Conservation (phyloP, 2,329 filamentous ascomycete species). For the Aaosphaeria arxii region DNA sequence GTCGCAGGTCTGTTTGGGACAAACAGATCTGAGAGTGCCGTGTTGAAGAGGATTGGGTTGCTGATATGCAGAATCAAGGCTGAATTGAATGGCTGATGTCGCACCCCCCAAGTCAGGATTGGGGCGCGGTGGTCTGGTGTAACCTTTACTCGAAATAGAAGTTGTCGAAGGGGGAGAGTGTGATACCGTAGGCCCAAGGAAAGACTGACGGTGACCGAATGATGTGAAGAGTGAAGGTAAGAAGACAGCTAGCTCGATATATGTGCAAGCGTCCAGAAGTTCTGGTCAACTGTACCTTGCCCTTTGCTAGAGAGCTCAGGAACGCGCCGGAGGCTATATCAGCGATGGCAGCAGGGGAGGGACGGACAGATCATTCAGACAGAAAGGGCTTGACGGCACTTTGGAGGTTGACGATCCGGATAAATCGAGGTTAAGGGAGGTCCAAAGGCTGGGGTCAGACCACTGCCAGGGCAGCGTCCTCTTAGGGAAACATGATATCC, state of each 20-base stretch:
- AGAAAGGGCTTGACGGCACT: constrained; percentile 38
- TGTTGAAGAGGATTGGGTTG: constrained; percentile 21
- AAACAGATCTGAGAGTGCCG: constrained; percentile 16
- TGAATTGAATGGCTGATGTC: constrained; percentile 35
- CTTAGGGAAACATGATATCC: constrained; percentile 38
- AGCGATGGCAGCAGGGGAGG: constrained; percentile 31
- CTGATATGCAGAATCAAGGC: constrained; percentile 31
- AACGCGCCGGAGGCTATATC: constrained; percentile 36
- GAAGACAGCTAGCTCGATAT: constrained; percentile 26
- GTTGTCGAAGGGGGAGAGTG: constrained; percentile 21
- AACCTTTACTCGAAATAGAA: constrained; percentile 35
- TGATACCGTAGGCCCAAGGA: constrained; percentile 20
- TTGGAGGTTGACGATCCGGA: constrained; percentile 38
- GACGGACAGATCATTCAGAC: constrained; percentile 38
- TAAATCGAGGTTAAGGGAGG: constrained; percentile 39
- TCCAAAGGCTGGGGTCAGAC: constrained; percentile 33
- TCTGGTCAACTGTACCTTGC: constrained; percentile 23
- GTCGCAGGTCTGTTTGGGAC: constrained; percentile 23
- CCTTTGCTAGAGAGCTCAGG: constrained; percentile 33
- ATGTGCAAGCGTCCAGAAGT: constrained; percentile 20
- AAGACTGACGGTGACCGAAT: constrained; percentile 24
- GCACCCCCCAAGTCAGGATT: constrained; percentile 24
- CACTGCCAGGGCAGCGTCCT: constrained; percentile 31
- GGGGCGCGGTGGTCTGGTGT: constrained; percentile 32
- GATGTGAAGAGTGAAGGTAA: constrained; percentile 18